Conservation (phyloP, 768 basidiomycete genomes). For the Mycena amicta region DNA sequence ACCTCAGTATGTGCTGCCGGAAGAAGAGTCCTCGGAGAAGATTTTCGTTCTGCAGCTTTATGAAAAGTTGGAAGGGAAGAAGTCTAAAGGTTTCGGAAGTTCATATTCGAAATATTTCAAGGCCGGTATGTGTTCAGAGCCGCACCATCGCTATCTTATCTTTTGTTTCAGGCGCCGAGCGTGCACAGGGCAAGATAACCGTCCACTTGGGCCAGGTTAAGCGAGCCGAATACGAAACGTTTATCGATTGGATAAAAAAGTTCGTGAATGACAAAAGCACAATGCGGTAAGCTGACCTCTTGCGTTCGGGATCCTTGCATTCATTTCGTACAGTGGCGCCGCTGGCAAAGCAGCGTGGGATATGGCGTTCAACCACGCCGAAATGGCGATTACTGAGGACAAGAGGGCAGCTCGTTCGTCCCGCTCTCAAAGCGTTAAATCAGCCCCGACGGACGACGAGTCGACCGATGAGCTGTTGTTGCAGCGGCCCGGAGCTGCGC, state of each 20-base stretch:
- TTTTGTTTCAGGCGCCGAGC: too few species aligned
- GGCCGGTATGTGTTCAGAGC: too few species aligned
- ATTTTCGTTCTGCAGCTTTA: constrained; percentile 9
- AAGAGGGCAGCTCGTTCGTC: too few species aligned
- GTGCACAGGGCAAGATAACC: too few species aligned
- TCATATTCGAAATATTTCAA: too few species aligned
- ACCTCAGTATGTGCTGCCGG: constrained; percentile 3
- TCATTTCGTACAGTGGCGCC: neutral
- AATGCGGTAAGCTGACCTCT: neutral
- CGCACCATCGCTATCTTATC: too few species aligned
- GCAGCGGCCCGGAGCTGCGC: too few species aligned
- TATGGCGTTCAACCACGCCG: neutral
- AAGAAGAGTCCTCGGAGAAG: neutral
- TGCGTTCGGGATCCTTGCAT: neutral
- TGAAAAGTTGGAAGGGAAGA: neutral
- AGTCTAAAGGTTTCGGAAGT: too few species aligned
- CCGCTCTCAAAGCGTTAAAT: too few species aligned
- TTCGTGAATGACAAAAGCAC: neutral
- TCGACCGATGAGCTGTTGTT: neutral
- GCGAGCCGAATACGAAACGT: neutral
- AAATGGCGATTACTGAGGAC: neutral
- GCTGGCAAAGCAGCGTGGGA: neutral
- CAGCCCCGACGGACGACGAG: neutral
- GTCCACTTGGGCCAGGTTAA: neutral
- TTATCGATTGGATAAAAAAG: neutral